phyloP scores from a whole-genome alignment of 306 rosid species.

The Hylodesmum podocarpum region DNA sequence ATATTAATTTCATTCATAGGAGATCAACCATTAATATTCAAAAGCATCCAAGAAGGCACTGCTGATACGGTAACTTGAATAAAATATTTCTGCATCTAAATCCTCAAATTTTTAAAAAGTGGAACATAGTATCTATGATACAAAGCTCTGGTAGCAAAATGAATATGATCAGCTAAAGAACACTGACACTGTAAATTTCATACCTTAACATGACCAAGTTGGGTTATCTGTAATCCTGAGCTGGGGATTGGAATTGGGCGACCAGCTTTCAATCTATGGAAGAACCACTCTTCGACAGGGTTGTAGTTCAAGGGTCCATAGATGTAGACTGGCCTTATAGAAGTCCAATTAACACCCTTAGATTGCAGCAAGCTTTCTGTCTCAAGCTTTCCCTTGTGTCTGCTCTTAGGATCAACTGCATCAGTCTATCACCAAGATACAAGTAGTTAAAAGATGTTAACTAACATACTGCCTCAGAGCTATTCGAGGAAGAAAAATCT shows the following conservation, averaged over 20 bases:
- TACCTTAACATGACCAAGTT: conserved; percentile 97
- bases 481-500: not conserved
- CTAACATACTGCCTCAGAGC: not conserved
- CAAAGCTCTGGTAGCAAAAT: not conserved
- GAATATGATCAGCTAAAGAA: not conserved
- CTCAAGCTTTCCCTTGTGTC: conserved; percentile 99
- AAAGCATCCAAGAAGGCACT: not conserved
- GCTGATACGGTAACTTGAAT: not conserved
- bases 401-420: conserved; percentile 98
- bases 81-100: not conserved
- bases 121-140: not conserved
- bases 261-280: conserved; percentile 95
- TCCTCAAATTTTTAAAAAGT: not conserved
- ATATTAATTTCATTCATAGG: not conserved
- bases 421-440: conserved; percentile 51
- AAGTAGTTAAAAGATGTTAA: not conserved
- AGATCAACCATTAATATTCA: not conserved
- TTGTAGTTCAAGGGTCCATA: conserved; percentile 97
- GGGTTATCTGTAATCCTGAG: conserved; percentile 86
- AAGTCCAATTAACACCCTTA: conserved; percentile 88
- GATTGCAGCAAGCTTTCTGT: conserved; percentile 79
- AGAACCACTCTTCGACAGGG: conserved; percentile 99
- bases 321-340: conserved; percentile 92
- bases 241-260: conserved; percentile 95
- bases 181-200: not conserved